Conservation (phyloP, 805 yeast genomes). For the Candida morakotiae region DNA sequence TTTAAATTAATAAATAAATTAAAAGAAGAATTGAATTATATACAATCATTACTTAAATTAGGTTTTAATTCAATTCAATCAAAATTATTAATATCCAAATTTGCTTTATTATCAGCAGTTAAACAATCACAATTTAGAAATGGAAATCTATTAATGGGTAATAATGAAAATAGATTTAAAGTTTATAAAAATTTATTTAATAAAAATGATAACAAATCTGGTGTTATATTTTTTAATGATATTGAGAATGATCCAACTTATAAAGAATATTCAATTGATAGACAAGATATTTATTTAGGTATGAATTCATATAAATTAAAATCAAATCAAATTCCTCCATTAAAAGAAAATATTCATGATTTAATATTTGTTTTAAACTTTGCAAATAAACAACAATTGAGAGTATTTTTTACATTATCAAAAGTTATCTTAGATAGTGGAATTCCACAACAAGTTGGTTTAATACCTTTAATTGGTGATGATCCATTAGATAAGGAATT, state of each 20-base stretch:
- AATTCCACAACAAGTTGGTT: constrained; percentile 76
- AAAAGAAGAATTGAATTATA: constrained; percentile 18
- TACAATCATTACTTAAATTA: constrained; percentile 19
- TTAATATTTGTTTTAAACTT: constrained; percentile 66
- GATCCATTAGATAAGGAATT: constrained; percentile 23
- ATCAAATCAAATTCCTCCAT: constrained; percentile 63
- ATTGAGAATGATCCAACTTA: constrained; percentile 62
- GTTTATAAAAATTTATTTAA: constrained; percentile 23
- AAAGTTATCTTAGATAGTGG: constrained; percentile 49
- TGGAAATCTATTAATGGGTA: constrained; percentile 28
- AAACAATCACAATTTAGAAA: constrained; percentile 31
- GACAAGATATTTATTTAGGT: constrained; percentile 44
- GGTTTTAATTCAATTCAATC: constrained; percentile 32
- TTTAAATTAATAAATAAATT: constrained; percentile 41
- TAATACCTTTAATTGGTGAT: constrained; percentile 56
- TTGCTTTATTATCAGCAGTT: constrained; percentile 38
- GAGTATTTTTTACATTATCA: constrained; percentile 46
- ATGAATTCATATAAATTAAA: constrained; percentile 14
- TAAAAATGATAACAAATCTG: constrained; percentile 15
- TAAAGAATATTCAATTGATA: constrained; percentile 33
- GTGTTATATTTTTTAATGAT: constrained; percentile 73
- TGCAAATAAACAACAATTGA: constrained; percentile 47
- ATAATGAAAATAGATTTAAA: constrained; percentile 31
- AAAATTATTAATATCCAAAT: constrained; percentile 29
- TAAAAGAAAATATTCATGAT: constrained; percentile 72